Base-by-base conservation (phyloP, 2,329 filamentous ascomycete species). In the Aspergillus piperis region DNA sequence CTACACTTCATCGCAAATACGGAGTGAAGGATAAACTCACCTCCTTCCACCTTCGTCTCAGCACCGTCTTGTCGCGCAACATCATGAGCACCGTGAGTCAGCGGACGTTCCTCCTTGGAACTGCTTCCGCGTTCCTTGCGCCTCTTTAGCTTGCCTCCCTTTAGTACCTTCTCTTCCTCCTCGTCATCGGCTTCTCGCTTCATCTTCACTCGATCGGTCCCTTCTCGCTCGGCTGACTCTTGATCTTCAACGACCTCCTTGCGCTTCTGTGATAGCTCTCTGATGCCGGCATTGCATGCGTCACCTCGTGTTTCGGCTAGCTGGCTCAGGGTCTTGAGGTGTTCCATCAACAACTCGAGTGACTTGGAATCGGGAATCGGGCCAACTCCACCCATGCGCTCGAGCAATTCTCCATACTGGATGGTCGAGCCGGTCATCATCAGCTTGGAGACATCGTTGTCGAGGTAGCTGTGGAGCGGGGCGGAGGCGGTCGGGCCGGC, bases 81-180 rank as follows among this genome's bases (percentile, higher is more conserved):
- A 56, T 83, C 84, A 76, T 89, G 87, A 13, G 87, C 86, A 49
- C 87, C 87, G 64, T 87, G 83, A 36, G 82, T 81, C 54, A 84
- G 78, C 23, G 85, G 85, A 47, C 85, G 78, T 57, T 86, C 83
- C 63, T 90, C 86, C 61, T 84, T 85, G 32, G 84, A 78, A 57
- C 75, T 81, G 60, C 88, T 64, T 1, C 66, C 86, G 7, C 85
- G 80, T 23, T 89, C 90, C 77, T 92, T 92, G 73, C 90, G 88
- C 80, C 91, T 92, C 82, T 91, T 92, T 65, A 89, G 83, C 74
- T 93, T 92, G 23, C 81, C 78, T 42, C 77, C 78, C 71, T 85
- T 84, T 69, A 85, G 70, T 27, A 75, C 76, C 75, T 82, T 72
- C 53, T 76, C 68, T 60, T 82, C 77, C 50, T 80, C 76, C 32